Evolutionary conservation across 139 green algal species (phyloP).

Genomic region (Chlamydomonas sphaeroides): DNA sequence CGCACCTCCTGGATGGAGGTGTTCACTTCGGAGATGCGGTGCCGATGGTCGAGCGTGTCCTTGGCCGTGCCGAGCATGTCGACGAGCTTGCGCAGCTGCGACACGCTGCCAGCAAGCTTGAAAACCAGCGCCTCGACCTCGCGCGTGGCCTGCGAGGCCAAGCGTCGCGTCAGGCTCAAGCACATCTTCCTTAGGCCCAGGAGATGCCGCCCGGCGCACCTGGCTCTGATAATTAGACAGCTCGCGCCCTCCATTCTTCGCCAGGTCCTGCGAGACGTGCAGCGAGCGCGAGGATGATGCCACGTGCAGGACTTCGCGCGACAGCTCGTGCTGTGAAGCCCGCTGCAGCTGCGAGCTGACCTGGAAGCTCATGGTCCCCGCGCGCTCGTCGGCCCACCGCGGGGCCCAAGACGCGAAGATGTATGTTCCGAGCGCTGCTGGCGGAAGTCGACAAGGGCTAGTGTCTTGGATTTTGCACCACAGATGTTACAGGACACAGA

Average conservation of each 20-base stretch:
- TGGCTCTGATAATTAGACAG: slow-evolving; percentile 16
- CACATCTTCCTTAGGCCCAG: too few relatives aligned
- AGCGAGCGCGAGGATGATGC: too few relatives aligned
- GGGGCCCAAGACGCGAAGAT: too few relatives aligned
- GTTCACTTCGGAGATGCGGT: slow-evolving; percentile 47
- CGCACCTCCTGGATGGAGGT: slow-evolving; percentile 37
- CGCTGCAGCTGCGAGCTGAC: too few relatives aligned
- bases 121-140: slow-evolving; percentile 62
- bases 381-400: too few relatives aligned
- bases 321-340: too few relatives aligned
- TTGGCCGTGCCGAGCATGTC: slow-evolving; percentile 69
- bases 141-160: background rate
- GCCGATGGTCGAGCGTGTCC: slow-evolving; percentile 76
- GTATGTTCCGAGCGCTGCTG: too few relatives aligned
- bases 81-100: slow-evolving; percentile 62
- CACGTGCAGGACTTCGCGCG: too few relatives aligned
- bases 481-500: too few relatives aligned
- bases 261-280: slow-evolving; percentile 32
- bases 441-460: too few relatives aligned
- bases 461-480: too few relatives aligned
- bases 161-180: background rate
- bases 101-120: slow-evolving; percentile 51
- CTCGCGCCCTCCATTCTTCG: slow-evolving; percentile 22
- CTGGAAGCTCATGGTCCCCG: slow-evolving; percentile 26
- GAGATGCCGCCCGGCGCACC: background rate